Percentiles rank a stretch among this genome's conserved stretches.
These are phyloP conservation scores for Gymnopilus dilepis DNA, from an alignment of 768 basidiomycete species.

Conservation along the genomic window DNA sequence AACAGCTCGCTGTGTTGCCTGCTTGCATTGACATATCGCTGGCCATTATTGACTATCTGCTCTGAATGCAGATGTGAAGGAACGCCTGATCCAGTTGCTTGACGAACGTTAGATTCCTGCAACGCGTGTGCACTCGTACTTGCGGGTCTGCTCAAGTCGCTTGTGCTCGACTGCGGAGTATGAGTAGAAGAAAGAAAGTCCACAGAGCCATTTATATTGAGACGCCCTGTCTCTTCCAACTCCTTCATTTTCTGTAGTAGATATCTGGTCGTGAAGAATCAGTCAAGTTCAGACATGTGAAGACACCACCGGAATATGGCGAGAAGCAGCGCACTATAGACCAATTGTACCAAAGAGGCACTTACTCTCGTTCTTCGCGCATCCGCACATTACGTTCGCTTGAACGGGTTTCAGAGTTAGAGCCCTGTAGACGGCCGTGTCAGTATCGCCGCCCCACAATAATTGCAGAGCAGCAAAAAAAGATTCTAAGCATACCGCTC, in stretches of 20 bases:
- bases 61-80: background rate
- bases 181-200: background rate
- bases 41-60: background rate
- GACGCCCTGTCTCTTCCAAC: slow-evolving; percentile 7
- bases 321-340: slow-evolving; percentile 13
- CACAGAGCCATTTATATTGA: background rate
- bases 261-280: background rate
- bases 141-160: slow-evolving; percentile 56
- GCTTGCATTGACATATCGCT: background rate
- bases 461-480: slow-evolving; percentile 26
- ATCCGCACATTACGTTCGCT: slow-evolving; percentile 68
- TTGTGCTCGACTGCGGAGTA: slow-evolving; percentile 34
- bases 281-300: background rate
- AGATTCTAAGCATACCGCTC: slow-evolving; percentile 33
- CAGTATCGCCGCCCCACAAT: background rate
- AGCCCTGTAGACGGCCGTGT: slow-evolving; percentile 56
- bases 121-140: slow-evolving; percentile 46
- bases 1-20: slow-evolving; percentile 35
- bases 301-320: background rate
- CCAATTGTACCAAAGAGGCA: slow-evolving; percentile 19
- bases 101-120: slow-evolving; percentile 53
- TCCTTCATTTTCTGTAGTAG: slow-evolving; percentile 12
- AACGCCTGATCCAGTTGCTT: slow-evolving; percentile 31
- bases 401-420: slow-evolving; percentile 59
- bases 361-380: slow-evolving; percentile 68